Evolutionary conservation across 2,329 filamentous ascomycete genomes (phyloP).

Genomic region (Pyrenophora graminea): DNA sequence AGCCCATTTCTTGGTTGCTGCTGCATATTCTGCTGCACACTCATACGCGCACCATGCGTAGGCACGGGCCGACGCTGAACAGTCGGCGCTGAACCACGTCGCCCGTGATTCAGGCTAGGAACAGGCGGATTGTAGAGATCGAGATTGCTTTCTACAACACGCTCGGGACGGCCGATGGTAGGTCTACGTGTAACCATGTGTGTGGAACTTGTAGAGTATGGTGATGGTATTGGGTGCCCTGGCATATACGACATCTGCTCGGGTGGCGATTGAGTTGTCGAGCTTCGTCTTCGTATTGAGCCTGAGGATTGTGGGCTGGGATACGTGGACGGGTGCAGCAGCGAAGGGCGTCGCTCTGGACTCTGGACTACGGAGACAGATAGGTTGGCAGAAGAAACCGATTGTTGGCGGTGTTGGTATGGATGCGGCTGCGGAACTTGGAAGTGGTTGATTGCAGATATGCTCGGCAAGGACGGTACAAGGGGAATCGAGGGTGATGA

Average conservation of each 20-base stretch:
- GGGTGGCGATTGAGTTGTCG: slow-evolving; percentile 21
- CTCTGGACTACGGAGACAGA: slow-evolving; percentile 20
- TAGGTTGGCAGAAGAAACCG: slow-evolving; percentile 40
- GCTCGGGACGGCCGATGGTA: slow-evolving; percentile 14
- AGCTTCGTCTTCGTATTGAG: slow-evolving; percentile 32
- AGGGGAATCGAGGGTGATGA: slow-evolving; percentile 23
- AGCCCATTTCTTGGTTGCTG: slow-evolving; percentile 11
- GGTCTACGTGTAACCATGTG: slow-evolving; percentile 18
- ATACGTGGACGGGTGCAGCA: slow-evolving; percentile 43
- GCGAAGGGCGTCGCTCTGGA: slow-evolving; percentile 28
- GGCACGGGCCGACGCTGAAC: slow-evolving; percentile 20
- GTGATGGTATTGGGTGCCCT: slow-evolving; percentile 8
- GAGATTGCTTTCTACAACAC: slow-evolving; percentile 24
- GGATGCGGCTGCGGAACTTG: slow-evolving; percentile 35
- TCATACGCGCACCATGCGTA: slow-evolving; percentile 9
- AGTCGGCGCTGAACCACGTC: slow-evolving; percentile 34
- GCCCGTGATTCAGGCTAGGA: slow-evolving; percentile 19
- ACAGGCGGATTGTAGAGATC: slow-evolving; percentile 31
- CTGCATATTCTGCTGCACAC: slow-evolving; percentile 11
- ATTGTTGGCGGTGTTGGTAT: slow-evolving; percentile 27
- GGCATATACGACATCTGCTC: slow-evolving; percentile 15
- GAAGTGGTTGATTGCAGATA: slow-evolving; percentile 29
- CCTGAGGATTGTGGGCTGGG: slow-evolving; percentile 32
- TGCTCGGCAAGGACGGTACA: slow-evolving; percentile 32
- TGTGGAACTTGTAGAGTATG: slow-evolving; percentile 4